Evolutionary conservation across 768 basidiomycete genomes (phyloP).

Genomic region (Strobilomyces dryophilus): DNA sequence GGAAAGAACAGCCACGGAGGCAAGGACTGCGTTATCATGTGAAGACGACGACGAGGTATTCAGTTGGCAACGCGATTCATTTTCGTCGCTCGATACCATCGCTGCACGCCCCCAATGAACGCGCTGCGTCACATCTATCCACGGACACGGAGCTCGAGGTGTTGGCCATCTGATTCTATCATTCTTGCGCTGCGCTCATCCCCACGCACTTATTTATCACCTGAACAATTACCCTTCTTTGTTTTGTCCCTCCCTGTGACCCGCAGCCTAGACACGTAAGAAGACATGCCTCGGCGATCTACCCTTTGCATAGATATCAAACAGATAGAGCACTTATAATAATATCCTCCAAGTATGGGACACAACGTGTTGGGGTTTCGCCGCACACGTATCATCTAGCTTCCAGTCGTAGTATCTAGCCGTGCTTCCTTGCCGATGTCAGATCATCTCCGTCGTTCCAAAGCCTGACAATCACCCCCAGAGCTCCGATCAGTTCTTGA

Average conservation of each 20-base stretch:
- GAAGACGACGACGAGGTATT: slow-evolving; percentile 20
- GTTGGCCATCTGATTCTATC: slow-evolving; percentile 10
- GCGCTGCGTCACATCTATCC: slow-evolving; percentile 8
- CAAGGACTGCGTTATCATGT: slow-evolving; percentile 90
- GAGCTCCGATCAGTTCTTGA: slow-evolving; percentile 13
- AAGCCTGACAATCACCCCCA: neutral
- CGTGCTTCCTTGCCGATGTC: neutral
- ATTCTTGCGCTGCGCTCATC: slow-evolving; percentile 4
- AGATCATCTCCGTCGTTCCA: neutral
- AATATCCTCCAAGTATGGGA: neutral
- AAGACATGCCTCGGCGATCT: slow-evolving; percentile 8
- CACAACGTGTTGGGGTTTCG: neutral
- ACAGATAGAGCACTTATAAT: slow-evolving; percentile 16
- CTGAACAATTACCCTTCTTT: neutral
- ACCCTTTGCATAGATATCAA: slow-evolving; percentile 21
- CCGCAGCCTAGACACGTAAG: neutral
- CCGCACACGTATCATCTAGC: neutral
- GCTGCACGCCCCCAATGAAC: slow-evolving; percentile 3
- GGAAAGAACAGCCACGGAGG: slow-evolving; percentile 46
- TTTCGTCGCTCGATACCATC: slow-evolving; percentile 8
- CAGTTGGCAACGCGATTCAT: slow-evolving; percentile 9
- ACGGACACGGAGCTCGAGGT: slow-evolving; percentile 15
- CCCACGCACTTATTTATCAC: slow-evolving; percentile 4
- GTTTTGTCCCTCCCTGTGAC: slow-evolving; percentile 6
- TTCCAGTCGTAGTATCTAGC: slow-evolving; percentile 4